phyloP scores from a whole-genome alignment of 768 basidiomycete species.

The Suillus alpinus region DNA sequence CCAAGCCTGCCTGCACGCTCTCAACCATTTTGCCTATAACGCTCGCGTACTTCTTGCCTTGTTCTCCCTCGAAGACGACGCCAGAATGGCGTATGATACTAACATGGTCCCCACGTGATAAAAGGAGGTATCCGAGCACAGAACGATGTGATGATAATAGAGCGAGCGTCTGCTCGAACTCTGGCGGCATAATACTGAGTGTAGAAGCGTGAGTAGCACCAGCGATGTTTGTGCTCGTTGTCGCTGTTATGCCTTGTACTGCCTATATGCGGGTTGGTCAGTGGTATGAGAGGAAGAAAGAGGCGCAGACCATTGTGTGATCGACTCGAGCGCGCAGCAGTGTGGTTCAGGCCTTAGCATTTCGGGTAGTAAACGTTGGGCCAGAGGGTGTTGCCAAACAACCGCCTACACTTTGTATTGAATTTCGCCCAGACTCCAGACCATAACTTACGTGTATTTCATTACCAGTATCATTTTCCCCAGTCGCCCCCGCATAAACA shows the following conservation, averaged over 20 bases:
- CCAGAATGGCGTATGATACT: constrained; percentile 85
- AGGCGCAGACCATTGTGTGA: not conserved
- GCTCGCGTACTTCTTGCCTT: constrained; percentile 71
- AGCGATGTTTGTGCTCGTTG: constrained; percentile 15
- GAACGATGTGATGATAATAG: constrained; percentile 78
- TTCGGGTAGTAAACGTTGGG: not conserved
- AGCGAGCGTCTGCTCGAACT: constrained; percentile 77
- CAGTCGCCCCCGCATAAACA: not conserved
- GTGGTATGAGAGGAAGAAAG: not conserved
- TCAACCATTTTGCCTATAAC: constrained; percentile 76
- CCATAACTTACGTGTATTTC: not conserved
- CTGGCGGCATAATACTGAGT: constrained; percentile 59
- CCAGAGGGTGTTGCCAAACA: constrained; percentile 2
- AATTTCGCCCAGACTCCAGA: not conserved
- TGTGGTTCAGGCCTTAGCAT: not conserved
- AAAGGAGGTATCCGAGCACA: constrained; percentile 83
- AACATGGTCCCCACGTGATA: constrained; percentile 68
- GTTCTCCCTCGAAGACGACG: constrained; percentile 83
- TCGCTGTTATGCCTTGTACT: constrained; percentile 8
- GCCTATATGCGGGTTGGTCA: not conserved
- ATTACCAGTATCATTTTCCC: not conserved
- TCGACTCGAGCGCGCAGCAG: not conserved
- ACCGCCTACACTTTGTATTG: not conserved
- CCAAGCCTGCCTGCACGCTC: constrained; percentile 72
- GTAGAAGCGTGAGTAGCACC: constrained; percentile 10